These are phyloP conservation scores for Paraleonurus japonicus DNA, from an alignment of 257 asterid species.

Conservation along the genomic window DNA sequence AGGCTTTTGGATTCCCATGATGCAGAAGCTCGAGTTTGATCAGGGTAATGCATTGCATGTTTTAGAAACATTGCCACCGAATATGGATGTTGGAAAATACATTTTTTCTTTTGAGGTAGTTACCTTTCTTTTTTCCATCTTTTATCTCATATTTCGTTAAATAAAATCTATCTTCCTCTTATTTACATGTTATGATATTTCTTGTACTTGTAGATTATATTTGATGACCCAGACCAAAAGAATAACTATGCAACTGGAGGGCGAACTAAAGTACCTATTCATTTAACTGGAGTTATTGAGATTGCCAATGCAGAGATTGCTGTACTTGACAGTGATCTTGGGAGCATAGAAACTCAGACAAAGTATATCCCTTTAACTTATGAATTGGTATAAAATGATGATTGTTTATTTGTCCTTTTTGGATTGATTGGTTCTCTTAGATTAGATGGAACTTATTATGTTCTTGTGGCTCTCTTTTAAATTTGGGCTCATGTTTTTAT, in stretches of 20 bases:
- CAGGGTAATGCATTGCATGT: conserved; percentile 56
- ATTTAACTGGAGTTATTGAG: conserved; percentile 65
- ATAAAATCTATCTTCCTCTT: conserved; percentile 6
- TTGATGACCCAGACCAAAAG: conserved; percentile 74
- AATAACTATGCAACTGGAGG: conserved; percentile 84
- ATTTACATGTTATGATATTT: conserved; percentile 20
- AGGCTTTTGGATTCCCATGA: conserved; percentile 29
- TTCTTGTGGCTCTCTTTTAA: background rate
- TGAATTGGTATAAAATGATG: conserved; percentile 17
- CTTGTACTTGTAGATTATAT: conserved; percentile 49
- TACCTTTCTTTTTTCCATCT: conserved; percentile 18
- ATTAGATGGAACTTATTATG: conserved; percentile 21
- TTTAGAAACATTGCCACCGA: conserved; percentile 65
- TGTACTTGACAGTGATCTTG: conserved; percentile 80
- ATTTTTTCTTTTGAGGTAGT: conserved; percentile 83
- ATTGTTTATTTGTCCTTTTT: background rate
- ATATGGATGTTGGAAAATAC: conserved; percentile 69
- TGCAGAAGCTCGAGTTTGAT: conserved; percentile 78
- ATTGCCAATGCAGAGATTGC: conserved; percentile 70
- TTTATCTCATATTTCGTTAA: conserved; percentile 2
- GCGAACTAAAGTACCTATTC: conserved; percentile 66
- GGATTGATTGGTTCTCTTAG: conserved; percentile 8
- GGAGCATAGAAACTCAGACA: conserved; percentile 64
- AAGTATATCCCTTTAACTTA: conserved; percentile 47
- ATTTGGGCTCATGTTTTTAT: background rate